A percentile compares a stretch with the other conserved stretches of the same genome.
phyloP scores from a whole-genome alignment of 2,329 filamentous ascomycete genomes.

The Colletotrichum endophyticum region DNA sequence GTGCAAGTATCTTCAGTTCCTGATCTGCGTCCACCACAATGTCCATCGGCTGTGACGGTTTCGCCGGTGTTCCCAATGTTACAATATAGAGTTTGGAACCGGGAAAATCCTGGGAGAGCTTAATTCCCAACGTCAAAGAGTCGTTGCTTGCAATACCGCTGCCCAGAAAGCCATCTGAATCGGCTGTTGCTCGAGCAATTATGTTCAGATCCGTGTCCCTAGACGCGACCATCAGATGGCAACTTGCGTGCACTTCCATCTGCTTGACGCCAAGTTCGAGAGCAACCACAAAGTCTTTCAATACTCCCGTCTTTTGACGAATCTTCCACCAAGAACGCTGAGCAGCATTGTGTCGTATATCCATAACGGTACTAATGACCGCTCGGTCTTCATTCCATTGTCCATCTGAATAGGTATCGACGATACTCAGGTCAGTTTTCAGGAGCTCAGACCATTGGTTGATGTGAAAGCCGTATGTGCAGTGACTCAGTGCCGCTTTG shows the following conservation, averaged over 20 bases:
- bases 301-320: background rate
- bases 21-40: background rate
- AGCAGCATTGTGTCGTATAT: background rate
- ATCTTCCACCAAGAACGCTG: background rate
- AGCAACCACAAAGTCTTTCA: background rate
- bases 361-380: background rate
- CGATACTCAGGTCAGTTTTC: background rate
- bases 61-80: too few species aligned
- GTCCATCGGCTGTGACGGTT: background rate
- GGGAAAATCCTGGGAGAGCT: background rate
- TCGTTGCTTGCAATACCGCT: background rate
- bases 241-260: background rate
- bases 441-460: accelerated
- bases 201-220: background rate
- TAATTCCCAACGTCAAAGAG: background rate
- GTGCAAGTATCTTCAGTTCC: background rate
- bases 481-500: background rate
- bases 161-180: background rate
- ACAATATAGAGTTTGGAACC: background rate
- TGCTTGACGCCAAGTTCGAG: background rate
- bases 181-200: background rate
- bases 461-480: background rate
- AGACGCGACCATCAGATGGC: background rate
- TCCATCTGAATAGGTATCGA: background rate
- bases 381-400: background rate